Evolutionary conservation across 2,329 filamentous ascomycete genomes (phyloP), one percentile per base, ranked within the genome.

Genomic region (Rachicladosporium sp.): DNA sequence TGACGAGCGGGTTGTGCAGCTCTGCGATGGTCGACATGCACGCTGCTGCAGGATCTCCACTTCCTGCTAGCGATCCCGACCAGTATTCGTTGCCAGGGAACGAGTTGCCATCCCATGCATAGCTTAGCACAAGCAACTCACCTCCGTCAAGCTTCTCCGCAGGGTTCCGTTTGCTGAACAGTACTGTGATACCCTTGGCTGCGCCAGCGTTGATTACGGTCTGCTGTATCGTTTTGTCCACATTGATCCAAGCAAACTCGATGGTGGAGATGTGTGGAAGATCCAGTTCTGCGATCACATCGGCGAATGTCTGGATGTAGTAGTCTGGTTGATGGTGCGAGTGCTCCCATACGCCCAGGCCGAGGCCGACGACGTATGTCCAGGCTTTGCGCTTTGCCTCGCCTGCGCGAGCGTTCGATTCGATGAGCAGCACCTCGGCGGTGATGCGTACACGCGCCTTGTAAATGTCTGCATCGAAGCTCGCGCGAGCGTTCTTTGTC

Each of bases 51-150:
- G 56, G 55, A 48, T 58, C 56, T 4, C 55, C 52, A 10, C 47
- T 52, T 1, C 46, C 51, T 4, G 38, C 29, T 33, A 60, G 37
- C 21, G 42, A 45, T 1, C 54, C 53, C 6, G 40, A 29, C 54
- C 56, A 60, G 35, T 56, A 60, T 41, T 60, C 55, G 33, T 60
- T 58, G 2, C 57, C 55, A 1, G 55, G 54, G 35, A 57, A 57
- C 3, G 54, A 44, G 38, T 59, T 59, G 2, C 52, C 54, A 42
- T 60, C 57, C 55, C 56, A 60, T 2, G 56, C 56, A 44, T 56
- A 59, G 32, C 48, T 56, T 35, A 58, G 31, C 13, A 60, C 51
- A 10, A 59, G 46, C 13, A 59, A 44, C 32, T 38, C 31, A 10
- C 51, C 44, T 4, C 39, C 41, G 21, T 41, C 29, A 19, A 58